Evolutionary conservation across 768 basidiomycete genomes (phyloP).

Genomic region (Ramaria sp.): DNA sequence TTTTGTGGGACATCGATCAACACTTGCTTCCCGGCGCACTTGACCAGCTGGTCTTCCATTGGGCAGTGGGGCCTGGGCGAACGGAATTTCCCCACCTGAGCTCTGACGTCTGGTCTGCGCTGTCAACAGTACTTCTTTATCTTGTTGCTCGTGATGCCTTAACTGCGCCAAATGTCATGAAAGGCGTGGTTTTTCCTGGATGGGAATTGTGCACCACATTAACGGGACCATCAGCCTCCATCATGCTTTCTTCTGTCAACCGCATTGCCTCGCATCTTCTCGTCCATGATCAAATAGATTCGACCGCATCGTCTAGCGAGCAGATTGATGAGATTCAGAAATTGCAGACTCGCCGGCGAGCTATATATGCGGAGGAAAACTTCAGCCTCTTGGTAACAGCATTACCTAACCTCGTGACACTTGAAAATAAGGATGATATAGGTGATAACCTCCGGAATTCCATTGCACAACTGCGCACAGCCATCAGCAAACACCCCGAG

Average conservation of each 20-base stretch:
- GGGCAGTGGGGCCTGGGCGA: constrained; percentile 63
- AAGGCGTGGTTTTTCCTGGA: constrained; percentile 68
- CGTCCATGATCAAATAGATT: constrained; percentile 34
- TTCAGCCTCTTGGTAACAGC: constrained; percentile 51
- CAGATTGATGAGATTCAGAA: constrained; percentile 53
- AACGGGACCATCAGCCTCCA: constrained; percentile 29
- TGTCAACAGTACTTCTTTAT: constrained; percentile 51
- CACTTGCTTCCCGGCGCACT: constrained; percentile 59
- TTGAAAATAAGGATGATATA: constrained; percentile 53
- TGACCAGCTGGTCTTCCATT: constrained; percentile 57
- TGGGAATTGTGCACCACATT: constrained; percentile 51
- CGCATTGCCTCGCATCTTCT: constrained; percentile 50
- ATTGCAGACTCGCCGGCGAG: constrained; percentile 56
- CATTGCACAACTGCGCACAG: constrained; percentile 41
- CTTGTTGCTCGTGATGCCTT: constrained; percentile 58
- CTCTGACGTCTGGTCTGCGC: constrained; percentile 55
- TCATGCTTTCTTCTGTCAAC: constrained; percentile 54
- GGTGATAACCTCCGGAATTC: constrained; percentile 38
- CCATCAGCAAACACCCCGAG: constrained; percentile 50
- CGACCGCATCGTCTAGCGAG: constrained; percentile 29
- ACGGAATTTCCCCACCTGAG: constrained; percentile 50
- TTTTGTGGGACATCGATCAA: constrained; percentile 64
- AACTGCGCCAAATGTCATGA: constrained; percentile 59
- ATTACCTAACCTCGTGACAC: constrained; percentile 58
- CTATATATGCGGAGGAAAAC: constrained; percentile 55